phyloP scores from a whole-genome alignment of 139 green algal species.

The Bryopsis sp. region DNA sequence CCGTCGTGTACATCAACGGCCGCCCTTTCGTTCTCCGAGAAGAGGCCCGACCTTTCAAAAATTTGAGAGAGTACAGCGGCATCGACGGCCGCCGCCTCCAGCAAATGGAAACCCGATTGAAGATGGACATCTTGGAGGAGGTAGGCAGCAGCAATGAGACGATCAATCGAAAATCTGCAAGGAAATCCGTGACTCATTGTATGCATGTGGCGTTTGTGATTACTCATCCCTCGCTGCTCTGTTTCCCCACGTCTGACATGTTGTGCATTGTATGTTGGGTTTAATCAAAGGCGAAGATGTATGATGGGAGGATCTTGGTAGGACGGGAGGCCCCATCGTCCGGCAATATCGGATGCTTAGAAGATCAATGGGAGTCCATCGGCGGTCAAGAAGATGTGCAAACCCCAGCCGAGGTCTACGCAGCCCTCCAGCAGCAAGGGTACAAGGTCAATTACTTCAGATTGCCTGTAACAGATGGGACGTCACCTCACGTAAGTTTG shows the following conservation, averaged over 20 bases:
- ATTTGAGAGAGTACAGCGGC: slow-evolving; percentile 88
- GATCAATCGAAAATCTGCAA: background rate
- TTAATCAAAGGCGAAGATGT: background rate
- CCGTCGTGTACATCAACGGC: slow-evolving; percentile 89
- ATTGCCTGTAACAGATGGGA: slow-evolving; percentile 81
- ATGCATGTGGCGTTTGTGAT: too few relatives aligned
- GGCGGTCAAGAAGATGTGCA: slow-evolving; percentile 42
- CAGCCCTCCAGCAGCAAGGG: slow-evolving; percentile 31
- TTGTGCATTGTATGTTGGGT: too few relatives aligned
- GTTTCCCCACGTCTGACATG: too few relatives aligned
- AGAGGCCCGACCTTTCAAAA: slow-evolving; percentile 79
- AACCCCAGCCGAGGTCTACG: slow-evolving; percentile 58
- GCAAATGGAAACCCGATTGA: slow-evolving; percentile 83
- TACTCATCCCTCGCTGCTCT: too few relatives aligned
- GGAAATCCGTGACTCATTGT: too few relatives aligned
- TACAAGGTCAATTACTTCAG: slow-evolving; percentile 49
- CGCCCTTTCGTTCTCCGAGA: slow-evolving; percentile 87
- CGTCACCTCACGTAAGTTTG: slow-evolving; percentile 31
- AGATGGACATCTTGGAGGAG: slow-evolving; percentile 77
- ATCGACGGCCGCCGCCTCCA: slow-evolving; percentile 75
- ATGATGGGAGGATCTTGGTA: slow-evolving; percentile 22
- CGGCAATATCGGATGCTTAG: background rate
- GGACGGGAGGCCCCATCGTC: background rate
- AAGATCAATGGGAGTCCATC: slow-evolving; percentile 54
- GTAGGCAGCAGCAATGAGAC: slow-evolving; percentile 23